These are phyloP conservation scores for Monilinia polystroma DNA, from an alignment of 2,329 filamentous ascomycete genomes.

Conservation along the genomic window DNA sequence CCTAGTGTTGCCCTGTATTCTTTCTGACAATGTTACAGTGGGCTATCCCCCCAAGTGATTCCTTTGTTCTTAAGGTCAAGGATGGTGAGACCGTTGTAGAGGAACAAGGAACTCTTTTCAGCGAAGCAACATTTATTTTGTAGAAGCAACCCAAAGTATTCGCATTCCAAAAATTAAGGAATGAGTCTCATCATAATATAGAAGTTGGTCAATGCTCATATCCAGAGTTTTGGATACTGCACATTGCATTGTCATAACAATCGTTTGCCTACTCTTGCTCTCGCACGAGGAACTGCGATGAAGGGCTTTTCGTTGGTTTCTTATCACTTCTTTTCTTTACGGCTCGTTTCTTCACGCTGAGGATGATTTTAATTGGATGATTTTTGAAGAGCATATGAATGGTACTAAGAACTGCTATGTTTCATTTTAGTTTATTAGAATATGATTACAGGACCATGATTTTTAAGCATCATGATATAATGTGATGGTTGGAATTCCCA, in stretches of 20 bases:
- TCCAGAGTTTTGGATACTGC: slow-evolving; percentile 11
- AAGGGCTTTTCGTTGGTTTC: not conserved
- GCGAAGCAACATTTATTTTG: slow-evolving; percentile 93
- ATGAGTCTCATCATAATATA: slow-evolving; percentile 18
- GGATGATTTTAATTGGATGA: slow-evolving; percentile 14
- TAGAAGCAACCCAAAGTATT: slow-evolving; percentile 38
- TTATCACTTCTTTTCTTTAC: slow-evolving; percentile 1
- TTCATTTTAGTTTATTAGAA: slow-evolving; percentile 18
- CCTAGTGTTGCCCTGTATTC: too few species aligned
- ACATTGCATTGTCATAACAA: not conserved
- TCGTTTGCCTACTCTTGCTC: slow-evolving; percentile 11
- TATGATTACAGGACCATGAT: slow-evolving; percentile 5
- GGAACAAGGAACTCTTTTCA: slow-evolving; percentile 70
- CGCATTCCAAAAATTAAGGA: slow-evolving; percentile 1
- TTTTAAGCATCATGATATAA: not conserved
- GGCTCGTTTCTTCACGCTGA: slow-evolving; percentile 3
- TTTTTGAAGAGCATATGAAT: slow-evolving; percentile 7
- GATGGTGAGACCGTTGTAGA: slow-evolving; percentile 78
- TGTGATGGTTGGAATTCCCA: not conserved
- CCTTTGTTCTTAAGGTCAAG: slow-evolving; percentile 76
- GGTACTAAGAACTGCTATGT: not conserved
- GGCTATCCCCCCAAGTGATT: slow-evolving; percentile 57
- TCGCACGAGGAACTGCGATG: slow-evolving; percentile 1
- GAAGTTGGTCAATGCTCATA: slow-evolving; percentile 10
- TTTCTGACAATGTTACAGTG: slow-evolving; percentile 54